A percentile compares a stretch with the other conserved stretches of the same genome.
phyloP scores from a whole-genome alignment of 768 basidiomycete species.

The Xanthoconium purpureum region DNA sequence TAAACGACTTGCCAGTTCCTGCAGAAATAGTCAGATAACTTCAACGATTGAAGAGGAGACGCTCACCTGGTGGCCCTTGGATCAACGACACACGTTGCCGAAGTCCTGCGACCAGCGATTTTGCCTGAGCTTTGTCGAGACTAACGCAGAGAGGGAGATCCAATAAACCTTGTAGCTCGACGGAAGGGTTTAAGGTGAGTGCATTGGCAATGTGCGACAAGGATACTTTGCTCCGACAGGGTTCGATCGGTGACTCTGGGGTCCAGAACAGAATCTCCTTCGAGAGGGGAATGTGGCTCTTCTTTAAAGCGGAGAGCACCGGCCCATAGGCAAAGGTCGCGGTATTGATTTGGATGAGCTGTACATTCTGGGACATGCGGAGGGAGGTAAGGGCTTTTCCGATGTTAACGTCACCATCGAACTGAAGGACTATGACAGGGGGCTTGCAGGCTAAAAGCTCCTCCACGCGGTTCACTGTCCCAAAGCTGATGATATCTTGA shows the following conservation, averaged over 20 bases:
- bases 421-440: slow-evolving; percentile 52
- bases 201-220: slow-evolving; percentile 21
- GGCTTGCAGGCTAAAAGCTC: slow-evolving; percentile 43
- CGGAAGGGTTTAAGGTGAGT: slow-evolving; percentile 29
- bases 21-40: neutral
- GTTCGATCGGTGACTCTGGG: slow-evolving; percentile 6
- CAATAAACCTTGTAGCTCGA: slow-evolving; percentile 40
- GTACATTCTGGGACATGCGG: slow-evolving; percentile 31
- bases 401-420: slow-evolving; percentile 43
- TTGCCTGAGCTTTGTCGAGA: slow-evolving; percentile 51
- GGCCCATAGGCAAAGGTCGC: slow-evolving; percentile 62
- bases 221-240: neutral
- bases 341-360: slow-evolving; percentile 54
- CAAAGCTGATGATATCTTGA: slow-evolving; percentile 49
- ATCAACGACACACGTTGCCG: slow-evolving; percentile 56
- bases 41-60: neutral
- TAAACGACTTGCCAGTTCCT: slow-evolving; percentile 76
- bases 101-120: slow-evolving; percentile 48
- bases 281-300: slow-evolving; percentile 41
- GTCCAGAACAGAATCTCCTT: slow-evolving; percentile 56
- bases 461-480: slow-evolving; percentile 54
- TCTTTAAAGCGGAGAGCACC: slow-evolving; percentile 50
- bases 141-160: slow-evolving; percentile 34
- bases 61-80: slow-evolving; percentile 66
- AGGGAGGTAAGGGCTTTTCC: slow-evolving; percentile 39